These are phyloP conservation scores for Alternaria consortialis DNA, from an alignment of 2,329 filamentous ascomycete genomes.

Conservation along the genomic window DNA sequence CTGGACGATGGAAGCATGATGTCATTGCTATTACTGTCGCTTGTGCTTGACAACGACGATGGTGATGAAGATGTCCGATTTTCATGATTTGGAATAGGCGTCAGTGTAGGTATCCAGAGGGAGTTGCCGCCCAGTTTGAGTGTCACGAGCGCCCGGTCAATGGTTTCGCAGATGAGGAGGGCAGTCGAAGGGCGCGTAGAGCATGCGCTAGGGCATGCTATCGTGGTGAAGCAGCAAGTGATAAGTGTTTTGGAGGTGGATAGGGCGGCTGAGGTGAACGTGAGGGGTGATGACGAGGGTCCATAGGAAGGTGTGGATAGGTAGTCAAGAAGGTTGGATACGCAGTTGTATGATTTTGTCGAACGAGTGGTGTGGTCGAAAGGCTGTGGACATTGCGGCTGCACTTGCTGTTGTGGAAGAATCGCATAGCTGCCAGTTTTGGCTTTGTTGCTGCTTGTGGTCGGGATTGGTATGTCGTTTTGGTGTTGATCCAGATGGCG, in stretches of 20 bases:
- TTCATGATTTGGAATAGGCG: not conserved
- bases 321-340: conserved; percentile 6
- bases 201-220: conserved; percentile 8
- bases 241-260: conserved; percentile 10
- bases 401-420: not conserved
- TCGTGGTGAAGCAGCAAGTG: conserved; percentile 3
- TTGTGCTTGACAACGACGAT: conserved; percentile 3
- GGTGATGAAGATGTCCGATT: conserved; percentile 5
- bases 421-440: not conserved
- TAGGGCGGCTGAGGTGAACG: conserved; percentile 5
- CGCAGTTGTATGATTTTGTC: conserved; percentile 6
- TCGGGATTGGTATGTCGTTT: not conserved
- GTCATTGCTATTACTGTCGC: not conserved
- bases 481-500: conserved; percentile 6
- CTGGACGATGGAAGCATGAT: conserved; percentile 4
- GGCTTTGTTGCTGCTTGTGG: not conserved
- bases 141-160: conserved; percentile 7
- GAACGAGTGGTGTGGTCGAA: not conserved
- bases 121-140: conserved; percentile 9
- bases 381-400: conserved; percentile 1
- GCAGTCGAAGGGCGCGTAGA: conserved; percentile 8
- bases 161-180: conserved; percentile 11
- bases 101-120: conserved; percentile 1
- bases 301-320: conserved; percentile 1
- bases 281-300: not conserved